These are phyloP conservation scores for Trichoderma orchidacearum DNA, from an alignment of 495 filamentous ascomycete species.

Conservation along the genomic window DNA sequence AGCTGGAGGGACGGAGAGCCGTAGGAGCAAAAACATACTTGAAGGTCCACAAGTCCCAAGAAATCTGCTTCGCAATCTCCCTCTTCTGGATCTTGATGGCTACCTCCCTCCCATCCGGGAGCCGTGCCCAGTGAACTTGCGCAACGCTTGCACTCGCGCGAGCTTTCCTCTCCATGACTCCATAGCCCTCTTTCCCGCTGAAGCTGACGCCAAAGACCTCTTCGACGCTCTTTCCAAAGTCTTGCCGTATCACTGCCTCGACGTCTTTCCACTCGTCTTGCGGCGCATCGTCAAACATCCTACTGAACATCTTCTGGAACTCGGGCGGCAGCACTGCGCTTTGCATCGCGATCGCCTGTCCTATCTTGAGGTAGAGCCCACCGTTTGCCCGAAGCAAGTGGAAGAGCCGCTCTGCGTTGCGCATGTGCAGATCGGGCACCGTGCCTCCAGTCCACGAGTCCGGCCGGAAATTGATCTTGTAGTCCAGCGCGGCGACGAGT, in stretches of 20 bases:
- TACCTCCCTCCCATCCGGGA: slow-evolving; percentile 75
- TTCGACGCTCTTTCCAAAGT: slow-evolving; percentile 71
- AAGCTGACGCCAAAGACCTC: slow-evolving; percentile 86
- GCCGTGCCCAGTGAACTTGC: slow-evolving; percentile 87
- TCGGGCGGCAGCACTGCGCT: slow-evolving; percentile 82
- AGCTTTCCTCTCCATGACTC: slow-evolving; percentile 77
- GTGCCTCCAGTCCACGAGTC: slow-evolving; percentile 51
- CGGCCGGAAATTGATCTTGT: slow-evolving; percentile 89
- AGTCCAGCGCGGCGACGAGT: slow-evolving; percentile 74
- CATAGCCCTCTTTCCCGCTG: slow-evolving; percentile 43
- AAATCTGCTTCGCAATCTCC: slow-evolving; percentile 79
- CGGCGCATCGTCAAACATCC: slow-evolving; percentile 96
- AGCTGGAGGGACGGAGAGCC: too few relatives aligned
- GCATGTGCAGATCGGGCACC: slow-evolving; percentile 58
- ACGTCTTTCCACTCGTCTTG: slow-evolving; percentile 88
- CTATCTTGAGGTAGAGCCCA: slow-evolving; percentile 92
- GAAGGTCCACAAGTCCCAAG: slow-evolving; percentile 92
- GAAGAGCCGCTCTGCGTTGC: slow-evolving; percentile 71
- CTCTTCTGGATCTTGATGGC: slow-evolving; percentile 95
- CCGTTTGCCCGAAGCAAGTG: slow-evolving; percentile 73
- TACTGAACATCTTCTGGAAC: slow-evolving; percentile 87
- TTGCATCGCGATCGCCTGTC: slow-evolving; percentile 97
- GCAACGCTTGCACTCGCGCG: slow-evolving; percentile 85
- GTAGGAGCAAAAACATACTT: slow-evolving; percentile 55
- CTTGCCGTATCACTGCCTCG: slow-evolving; percentile 72